A percentile compares a stretch with the other conserved stretches of the same genome.
Conservation (phyloP, 108 stramenopile genomes). For the Poteriospumella lacustris region DNA sequence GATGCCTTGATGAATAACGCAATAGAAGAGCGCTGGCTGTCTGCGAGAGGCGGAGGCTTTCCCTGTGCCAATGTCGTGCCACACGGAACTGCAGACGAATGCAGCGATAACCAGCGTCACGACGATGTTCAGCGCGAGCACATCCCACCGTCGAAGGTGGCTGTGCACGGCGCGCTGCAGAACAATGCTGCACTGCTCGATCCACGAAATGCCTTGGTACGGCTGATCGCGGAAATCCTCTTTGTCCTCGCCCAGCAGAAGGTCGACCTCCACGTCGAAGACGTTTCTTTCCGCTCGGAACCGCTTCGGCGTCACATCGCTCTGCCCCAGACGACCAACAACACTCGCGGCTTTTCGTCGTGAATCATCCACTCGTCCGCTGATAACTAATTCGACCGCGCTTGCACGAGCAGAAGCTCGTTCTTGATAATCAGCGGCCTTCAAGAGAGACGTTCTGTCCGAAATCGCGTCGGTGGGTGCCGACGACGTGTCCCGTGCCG, state of each 20-base stretch:
- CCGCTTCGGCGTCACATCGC: no score
- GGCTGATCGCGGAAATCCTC: background rate
- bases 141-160: background rate
- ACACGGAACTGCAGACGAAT: background rate
- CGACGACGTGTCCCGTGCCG: no score
- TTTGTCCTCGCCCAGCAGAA: background rate
- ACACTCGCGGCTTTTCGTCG: no score
- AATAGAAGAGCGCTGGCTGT: constrained; percentile 20
- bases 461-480: no score
- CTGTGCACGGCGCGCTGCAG: background rate
- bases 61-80: background rate
- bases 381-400: no score
- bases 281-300: no score
- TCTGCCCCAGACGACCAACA: no score
- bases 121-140: background rate
- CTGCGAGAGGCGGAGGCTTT: background rate
- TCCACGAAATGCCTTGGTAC: background rate
- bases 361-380: no score
- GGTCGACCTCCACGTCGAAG: no score
- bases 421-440: no score
- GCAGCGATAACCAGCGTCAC: constrained; percentile 8
- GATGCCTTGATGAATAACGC: constrained; percentile 23
- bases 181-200: background rate
- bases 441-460: no score
- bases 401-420: no score